Conservation (phyloP, 805 yeast species). For the Scheffersomyces spartinae region DNA sequence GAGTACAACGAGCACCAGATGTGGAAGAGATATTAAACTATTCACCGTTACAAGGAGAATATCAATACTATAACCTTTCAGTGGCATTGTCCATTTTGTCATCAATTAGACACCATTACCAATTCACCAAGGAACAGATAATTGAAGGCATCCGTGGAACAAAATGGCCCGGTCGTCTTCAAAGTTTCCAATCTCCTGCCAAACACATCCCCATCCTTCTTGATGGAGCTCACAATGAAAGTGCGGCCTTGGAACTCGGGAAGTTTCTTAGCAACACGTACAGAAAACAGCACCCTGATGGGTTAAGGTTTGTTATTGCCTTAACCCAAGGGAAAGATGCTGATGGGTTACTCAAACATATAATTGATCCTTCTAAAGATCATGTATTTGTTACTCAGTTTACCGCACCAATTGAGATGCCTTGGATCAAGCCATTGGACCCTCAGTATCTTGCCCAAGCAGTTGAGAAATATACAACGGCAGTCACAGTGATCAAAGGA, state of each 20-base stretch:
- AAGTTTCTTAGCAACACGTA: constrained; percentile 31
- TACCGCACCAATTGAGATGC: constrained; percentile 76
- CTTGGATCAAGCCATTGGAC: constrained; percentile 63
- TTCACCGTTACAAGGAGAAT: constrained; percentile 59
- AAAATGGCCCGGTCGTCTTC: constrained; percentile 84
- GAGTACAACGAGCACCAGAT: constrained; percentile 8
- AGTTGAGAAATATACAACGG: constrained; percentile 13
- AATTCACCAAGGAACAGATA: constrained; percentile 24
- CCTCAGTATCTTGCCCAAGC: constrained; percentile 16
- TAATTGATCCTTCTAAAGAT: constrained; percentile 39
- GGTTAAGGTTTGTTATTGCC: constrained; percentile 55
- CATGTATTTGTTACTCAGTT: constrained; percentile 52
- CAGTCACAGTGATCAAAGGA: constrained; percentile 6
- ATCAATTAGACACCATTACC: constrained; percentile 12
- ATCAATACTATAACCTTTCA: constrained; percentile 60
- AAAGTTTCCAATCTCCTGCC: constrained; percentile 19
- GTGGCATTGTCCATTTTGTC: constrained; percentile 53
- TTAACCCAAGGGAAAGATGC: constrained; percentile 66
- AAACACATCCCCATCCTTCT: constrained; percentile 39
- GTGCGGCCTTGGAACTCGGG: constrained; percentile 68
- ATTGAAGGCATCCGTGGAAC: constrained; percentile 42
- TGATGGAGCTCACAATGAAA: constrained; percentile 91
- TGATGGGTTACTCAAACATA: constrained; percentile 34
- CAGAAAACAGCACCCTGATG: constrained; percentile 9
- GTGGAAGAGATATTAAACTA: constrained; percentile 17